phyloP scores from a whole-genome alignment of 768 basidiomycete species.

The Amanita subjunquillea region DNA sequence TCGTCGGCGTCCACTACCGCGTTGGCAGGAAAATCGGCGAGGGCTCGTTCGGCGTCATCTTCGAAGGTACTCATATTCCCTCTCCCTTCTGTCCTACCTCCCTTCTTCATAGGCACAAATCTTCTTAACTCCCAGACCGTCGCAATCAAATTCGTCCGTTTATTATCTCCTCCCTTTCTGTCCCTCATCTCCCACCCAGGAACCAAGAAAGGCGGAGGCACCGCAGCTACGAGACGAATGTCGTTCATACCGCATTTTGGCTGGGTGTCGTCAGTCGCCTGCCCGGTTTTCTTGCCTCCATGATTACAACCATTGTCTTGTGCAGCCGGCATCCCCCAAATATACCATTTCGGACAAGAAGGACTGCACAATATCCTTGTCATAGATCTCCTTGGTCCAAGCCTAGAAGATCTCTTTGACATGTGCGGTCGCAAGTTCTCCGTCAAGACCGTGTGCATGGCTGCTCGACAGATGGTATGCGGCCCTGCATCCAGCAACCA shows the following conservation, averaged over 20 bases:
- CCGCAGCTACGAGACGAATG: conserved; percentile 98
- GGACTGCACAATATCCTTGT: conserved; percentile 97
- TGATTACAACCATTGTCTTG: conserved; percentile 11
- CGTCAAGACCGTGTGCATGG: conserved; percentile 98
- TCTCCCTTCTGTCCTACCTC: not conserved
- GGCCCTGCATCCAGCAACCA: conserved; percentile 11
- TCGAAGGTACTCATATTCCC: conserved; percentile 50
- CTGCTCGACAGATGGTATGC: conserved; percentile 88
- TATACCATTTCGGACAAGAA: conserved; percentile 99
- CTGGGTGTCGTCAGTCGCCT: conserved; percentile 71
- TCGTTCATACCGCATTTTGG: conserved; percentile 87
- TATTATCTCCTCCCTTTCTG: conserved; percentile 5
- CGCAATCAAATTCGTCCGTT: conserved; percentile 98
- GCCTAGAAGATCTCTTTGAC: conserved; percentile 96
- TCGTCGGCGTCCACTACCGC: conserved; percentile 95
- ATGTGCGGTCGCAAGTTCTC: conserved; percentile 98
- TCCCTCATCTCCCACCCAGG: conserved; percentile 32
- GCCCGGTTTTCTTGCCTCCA: conserved; percentile 4
- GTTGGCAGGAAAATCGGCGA: conserved; percentile 99
- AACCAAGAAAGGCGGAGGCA: conserved; percentile 90
- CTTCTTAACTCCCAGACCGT: conserved; percentile 97
- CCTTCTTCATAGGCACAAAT: conserved; percentile 65
- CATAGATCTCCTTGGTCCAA: conserved; percentile 95
- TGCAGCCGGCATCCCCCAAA: conserved; percentile 93
- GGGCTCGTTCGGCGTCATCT: conserved; percentile 96